A percentile compares a stretch with the other conserved stretches of the same genome.
phyloP scores from a whole-genome alignment of 768 basidiomycete species.

The Macrolepiota fuliginosa region DNA sequence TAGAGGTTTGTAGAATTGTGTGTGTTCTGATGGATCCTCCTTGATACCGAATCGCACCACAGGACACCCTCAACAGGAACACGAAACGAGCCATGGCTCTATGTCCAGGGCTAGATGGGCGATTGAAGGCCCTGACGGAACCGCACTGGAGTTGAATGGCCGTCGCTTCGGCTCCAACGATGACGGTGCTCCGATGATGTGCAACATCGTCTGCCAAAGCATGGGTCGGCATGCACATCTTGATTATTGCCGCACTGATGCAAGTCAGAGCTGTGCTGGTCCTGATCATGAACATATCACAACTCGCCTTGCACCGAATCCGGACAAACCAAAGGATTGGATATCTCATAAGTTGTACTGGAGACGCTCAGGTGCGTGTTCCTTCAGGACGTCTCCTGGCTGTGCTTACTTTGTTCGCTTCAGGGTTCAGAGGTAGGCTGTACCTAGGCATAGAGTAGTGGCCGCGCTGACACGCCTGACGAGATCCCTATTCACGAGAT shows the following conservation, averaged over 20 bases:
- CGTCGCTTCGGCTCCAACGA: conserved; percentile 51
- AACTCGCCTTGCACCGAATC: conserved; percentile 42
- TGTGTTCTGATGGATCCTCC: background rate
- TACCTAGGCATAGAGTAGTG: background rate
- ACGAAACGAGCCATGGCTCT: conserved; percentile 63
- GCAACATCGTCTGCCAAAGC: conserved; percentile 51
- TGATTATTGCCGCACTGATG: conserved; percentile 48
- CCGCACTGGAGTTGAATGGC: conserved; percentile 50
- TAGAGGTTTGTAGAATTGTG: conserved; percentile 33
- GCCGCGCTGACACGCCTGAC: background rate
- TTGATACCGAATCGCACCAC: background rate
- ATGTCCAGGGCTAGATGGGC: conserved; percentile 61
- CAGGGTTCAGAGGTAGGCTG: conserved; percentile 39
- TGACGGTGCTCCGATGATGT: conserved; percentile 64
- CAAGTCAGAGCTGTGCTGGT: conserved; percentile 35
- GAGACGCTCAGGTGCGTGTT: conserved; percentile 50
- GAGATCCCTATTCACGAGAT: conserved; percentile 61
- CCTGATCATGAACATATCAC: conserved; percentile 45
- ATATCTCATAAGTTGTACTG: conserved; percentile 55
- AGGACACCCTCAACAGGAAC: conserved; percentile 61
- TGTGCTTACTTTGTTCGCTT: background rate
- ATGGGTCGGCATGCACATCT: conserved; percentile 59
- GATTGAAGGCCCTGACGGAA: conserved; percentile 49
- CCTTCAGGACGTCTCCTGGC: background rate
- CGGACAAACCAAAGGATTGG: conserved; percentile 47